These are phyloP conservation scores for Strobilomyces echinocephalus DNA, from an alignment of 768 basidiomycete species.

Conservation along the genomic window DNA sequence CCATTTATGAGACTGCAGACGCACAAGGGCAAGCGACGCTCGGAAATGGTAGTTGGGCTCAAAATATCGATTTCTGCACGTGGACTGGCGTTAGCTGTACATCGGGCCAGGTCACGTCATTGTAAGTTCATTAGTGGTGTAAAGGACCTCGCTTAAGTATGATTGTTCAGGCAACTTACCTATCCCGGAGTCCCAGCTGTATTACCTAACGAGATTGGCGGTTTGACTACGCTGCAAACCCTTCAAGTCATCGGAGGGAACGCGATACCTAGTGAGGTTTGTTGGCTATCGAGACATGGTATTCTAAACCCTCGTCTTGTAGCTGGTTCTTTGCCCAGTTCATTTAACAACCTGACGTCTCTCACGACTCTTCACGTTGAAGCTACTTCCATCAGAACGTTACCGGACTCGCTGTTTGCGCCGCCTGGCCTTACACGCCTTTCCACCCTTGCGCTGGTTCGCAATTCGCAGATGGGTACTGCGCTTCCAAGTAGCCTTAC, in stretches of 20 bases:
- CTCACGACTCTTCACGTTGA: conserved; percentile 39
- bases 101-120: conserved; percentile 35
- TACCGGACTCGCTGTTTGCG: conserved; percentile 33
- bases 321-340: conserved; percentile 40
- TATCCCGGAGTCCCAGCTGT: conserved; percentile 46
- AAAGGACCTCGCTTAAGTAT: background rate
- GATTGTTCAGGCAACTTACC: conserved; percentile 31
- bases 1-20: conserved; percentile 38
- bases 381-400: conserved; percentile 35
- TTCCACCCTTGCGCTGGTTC: conserved; percentile 35
- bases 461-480: conserved; percentile 38
- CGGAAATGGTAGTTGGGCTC: conserved; percentile 41
- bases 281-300: background rate
- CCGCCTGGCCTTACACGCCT: conserved; percentile 31
- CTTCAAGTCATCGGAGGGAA: conserved; percentile 40
- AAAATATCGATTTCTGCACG: conserved; percentile 41
- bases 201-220: conserved; percentile 39
- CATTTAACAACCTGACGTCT: conserved; percentile 35
- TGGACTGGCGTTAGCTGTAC: conserved; percentile 45
- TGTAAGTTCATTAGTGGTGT: conserved; percentile 28
- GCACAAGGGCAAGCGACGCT: conserved; percentile 36
- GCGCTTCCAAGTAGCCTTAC: conserved; percentile 35
- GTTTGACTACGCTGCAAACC: conserved; percentile 35
- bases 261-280: conserved; percentile 36
- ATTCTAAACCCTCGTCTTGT: background rate